Conservation (phyloP, 2,329 filamentous ascomycete genomes). For the Ascocoryne sarcoides region DNA sequence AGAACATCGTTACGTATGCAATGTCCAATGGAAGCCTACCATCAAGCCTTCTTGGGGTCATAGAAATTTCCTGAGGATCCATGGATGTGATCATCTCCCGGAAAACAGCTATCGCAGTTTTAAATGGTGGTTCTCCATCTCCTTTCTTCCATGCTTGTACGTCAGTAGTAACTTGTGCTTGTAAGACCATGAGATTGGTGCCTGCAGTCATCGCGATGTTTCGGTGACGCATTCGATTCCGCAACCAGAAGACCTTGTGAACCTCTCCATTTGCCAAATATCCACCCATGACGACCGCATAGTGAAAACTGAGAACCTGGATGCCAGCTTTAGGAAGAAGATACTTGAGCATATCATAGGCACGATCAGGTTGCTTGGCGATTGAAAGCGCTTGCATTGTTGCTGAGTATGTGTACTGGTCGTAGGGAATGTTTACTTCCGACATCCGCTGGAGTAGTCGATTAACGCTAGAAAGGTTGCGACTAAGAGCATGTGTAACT, state of each 20-base stretch:
- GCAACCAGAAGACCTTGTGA: slow-evolving; percentile 41
- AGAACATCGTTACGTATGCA: slow-evolving; percentile 32
- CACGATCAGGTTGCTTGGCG: slow-evolving; percentile 43
- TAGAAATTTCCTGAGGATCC: slow-evolving; percentile 21
- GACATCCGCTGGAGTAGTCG: slow-evolving; percentile 48
- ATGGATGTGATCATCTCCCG: slow-evolving; percentile 14
- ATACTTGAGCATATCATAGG: slow-evolving; percentile 41
- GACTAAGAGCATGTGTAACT: slow-evolving; percentile 55
- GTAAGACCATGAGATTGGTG: slow-evolving; percentile 34
- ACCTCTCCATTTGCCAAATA: slow-evolving; percentile 32
- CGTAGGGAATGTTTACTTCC: slow-evolving; percentile 38
- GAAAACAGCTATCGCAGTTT: slow-evolving; percentile 22
- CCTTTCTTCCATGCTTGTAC: slow-evolving; percentile 11
- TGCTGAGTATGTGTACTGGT: slow-evolving; percentile 51
- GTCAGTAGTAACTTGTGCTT: slow-evolving; percentile 24
- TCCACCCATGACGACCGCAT: slow-evolving; percentile 43
- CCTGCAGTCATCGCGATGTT: slow-evolving; percentile 33
- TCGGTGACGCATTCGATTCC: slow-evolving; percentile 34
- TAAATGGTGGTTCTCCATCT: slow-evolving; percentile 16
- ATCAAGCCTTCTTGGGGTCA: slow-evolving; percentile 19
- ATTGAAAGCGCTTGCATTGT: slow-evolving; percentile 50
- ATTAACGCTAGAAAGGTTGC: slow-evolving; percentile 46
- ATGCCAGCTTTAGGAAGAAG: slow-evolving; percentile 41
- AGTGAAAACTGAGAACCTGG: slow-evolving; percentile 39
- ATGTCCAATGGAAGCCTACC: slow-evolving; percentile 18